These are phyloP conservation scores for Sporothrix curviconia DNA, from an alignment of 2,329 filamentous ascomycete genomes.

Conservation along the genomic window DNA sequence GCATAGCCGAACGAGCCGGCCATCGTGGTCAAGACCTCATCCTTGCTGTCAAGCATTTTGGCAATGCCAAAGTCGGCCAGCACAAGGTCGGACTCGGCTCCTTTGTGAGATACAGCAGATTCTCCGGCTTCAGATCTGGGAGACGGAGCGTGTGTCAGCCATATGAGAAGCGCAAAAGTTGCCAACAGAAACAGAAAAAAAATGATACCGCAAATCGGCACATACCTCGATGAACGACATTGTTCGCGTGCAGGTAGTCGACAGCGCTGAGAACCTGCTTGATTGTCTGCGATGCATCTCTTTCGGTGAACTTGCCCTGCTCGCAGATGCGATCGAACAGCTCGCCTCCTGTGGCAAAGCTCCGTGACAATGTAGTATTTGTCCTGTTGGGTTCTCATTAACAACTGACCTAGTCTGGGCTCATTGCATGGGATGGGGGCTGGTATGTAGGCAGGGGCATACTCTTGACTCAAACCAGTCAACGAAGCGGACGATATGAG, in stretches of 20 bases:
- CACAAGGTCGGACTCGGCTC: conserved; percentile 76
- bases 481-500: conserved; percentile 93
- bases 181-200: neutral
- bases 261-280: conserved; percentile 89
- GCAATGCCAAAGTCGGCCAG: conserved; percentile 97
- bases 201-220: neutral
- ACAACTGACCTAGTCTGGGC: no score
- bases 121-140: conserved; percentile 93
- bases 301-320: conserved; percentile 96
- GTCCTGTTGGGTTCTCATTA: no score
- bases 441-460: no score
- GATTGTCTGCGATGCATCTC: conserved; percentile 93
- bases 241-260: conserved; percentile 86
- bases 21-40: conserved; percentile 95
- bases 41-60: conserved; percentile 88
- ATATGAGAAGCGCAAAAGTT: no score
- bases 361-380: conserved; percentile 99
- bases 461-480: conserved; percentile 99
- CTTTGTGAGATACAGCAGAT: conserved; percentile 84
- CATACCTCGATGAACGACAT: conserved; percentile 89
- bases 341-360: conserved; percentile 89
- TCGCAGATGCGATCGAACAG: conserved; percentile 98
- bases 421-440: no score
- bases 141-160: neutral
- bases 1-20: conserved; percentile 97